These are phyloP conservation scores for Penicillium glabrum DNA, from an alignment of 2,329 filamentous ascomycete species.

Conservation along the genomic window DNA sequence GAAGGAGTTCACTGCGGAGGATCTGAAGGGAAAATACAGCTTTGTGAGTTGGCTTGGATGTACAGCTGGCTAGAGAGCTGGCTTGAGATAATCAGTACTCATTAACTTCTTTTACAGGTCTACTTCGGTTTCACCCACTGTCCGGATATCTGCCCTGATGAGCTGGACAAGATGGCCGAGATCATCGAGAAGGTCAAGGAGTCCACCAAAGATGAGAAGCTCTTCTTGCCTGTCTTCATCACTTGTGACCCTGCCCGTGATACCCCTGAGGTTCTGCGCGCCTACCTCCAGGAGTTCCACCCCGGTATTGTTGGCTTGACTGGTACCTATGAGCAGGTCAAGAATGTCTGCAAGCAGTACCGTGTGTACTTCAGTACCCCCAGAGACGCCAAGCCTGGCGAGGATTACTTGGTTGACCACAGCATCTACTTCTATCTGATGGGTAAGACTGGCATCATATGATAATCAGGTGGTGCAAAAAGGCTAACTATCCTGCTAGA, in stretches of 20 bases:
- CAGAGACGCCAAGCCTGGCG: slow-evolving; percentile 79
- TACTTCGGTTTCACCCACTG: slow-evolving; percentile 99
- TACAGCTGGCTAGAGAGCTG: neutral
- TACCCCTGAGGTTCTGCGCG: slow-evolving; percentile 77
- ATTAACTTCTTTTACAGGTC: slow-evolving; percentile 54
- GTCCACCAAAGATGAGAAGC: slow-evolving; percentile 36
- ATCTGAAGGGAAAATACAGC: slow-evolving; percentile 81
- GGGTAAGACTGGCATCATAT: slow-evolving; percentile 52
- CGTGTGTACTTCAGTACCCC: slow-evolving; percentile 97
- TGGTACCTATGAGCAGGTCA: slow-evolving; percentile 90
- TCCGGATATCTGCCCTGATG: slow-evolving; percentile 97
- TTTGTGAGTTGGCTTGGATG: slow-evolving; percentile 37
- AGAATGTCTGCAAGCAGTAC: slow-evolving; percentile 91
- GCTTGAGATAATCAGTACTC: slow-evolving; percentile 1
- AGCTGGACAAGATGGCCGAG: slow-evolving; percentile 98
- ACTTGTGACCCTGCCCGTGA: slow-evolving; percentile 94
- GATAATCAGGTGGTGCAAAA: neutral
- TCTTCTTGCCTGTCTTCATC: slow-evolving; percentile 81
- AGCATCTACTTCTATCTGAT: slow-evolving; percentile 99
- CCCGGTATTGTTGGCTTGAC: slow-evolving; percentile 82
- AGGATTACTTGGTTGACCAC: slow-evolving; percentile 97
- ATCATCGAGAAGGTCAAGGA: slow-evolving; percentile 73
- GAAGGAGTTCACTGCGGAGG: slow-evolving; percentile 70
- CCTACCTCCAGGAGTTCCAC: slow-evolving; percentile 91
- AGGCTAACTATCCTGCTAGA: slow-evolving; percentile 53